Conservation (phyloP, 257 asterid species). For the Anisodus acutangulus region DNA sequence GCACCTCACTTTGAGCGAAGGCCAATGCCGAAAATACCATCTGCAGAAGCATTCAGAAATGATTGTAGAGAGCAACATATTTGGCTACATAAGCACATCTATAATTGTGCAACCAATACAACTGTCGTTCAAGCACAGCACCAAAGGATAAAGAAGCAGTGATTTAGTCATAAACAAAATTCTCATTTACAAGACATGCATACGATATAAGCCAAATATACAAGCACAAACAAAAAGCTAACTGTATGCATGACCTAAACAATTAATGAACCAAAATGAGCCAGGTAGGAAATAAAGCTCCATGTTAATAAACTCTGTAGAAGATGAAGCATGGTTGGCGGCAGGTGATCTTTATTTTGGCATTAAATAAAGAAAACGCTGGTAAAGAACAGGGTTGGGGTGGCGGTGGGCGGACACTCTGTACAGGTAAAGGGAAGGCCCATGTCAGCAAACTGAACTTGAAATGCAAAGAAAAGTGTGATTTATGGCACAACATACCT, state of each 20-base stretch:
- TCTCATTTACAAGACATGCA: conserved; percentile 10
- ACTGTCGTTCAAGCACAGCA: conserved; percentile 8
- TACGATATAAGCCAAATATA: neutral
- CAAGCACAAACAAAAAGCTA: neutral
- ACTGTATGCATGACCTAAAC: neutral
- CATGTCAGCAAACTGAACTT: conserved; percentile 16
- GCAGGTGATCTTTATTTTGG: conserved; percentile 12
- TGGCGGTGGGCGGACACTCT: neutral
- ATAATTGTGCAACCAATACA: neutral
- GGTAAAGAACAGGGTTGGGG: neutral
- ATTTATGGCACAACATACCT: conserved; percentile 51
- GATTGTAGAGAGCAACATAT: conserved; percentile 20
- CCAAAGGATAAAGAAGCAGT: neutral
- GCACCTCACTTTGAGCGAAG: conserved; percentile 92
- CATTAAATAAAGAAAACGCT: conserved; percentile 5
- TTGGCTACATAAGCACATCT: conserved; percentile 11
- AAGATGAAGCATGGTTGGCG: neutral
- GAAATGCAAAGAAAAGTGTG: neutral
- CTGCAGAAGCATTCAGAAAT: conserved; percentile 57
- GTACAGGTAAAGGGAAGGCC: conserved; percentile 1
- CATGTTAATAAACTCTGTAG: neutral
- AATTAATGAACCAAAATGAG: neutral
- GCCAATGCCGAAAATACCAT: conserved; percentile 99
- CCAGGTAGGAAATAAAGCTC: neutral
- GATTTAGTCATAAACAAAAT: neutral